Base-by-base conservation (phyloP, 306 rosid species). In the Citrullus amarus region DNA sequence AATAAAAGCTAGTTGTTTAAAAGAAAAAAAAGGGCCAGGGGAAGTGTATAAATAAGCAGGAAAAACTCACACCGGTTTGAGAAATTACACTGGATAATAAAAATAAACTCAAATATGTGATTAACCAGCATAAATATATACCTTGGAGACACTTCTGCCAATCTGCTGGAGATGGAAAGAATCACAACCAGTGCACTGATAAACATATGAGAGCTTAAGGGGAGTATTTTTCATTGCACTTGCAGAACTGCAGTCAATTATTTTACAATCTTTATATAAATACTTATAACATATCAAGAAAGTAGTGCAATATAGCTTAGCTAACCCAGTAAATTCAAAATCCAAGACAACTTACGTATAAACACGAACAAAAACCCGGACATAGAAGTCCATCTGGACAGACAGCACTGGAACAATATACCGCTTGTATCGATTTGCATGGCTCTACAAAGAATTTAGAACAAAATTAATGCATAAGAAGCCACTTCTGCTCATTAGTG, bases 221-320 rank as follows among this genome's bases (percentile, higher is more conserved):
- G 99, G 99, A 77, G 99, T 92, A 65, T 87, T 91, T 86, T 96
- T 96, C 93, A 96, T 96, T 57, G 93, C 96, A 89, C 97, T 83
- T 46, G 98, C 98, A 67, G 99, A 96, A 54, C 99, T 96, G 93
- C 85, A 90, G 80, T 63, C 80, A 85, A 83, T 80, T 34, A 43
- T 83, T 82, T n/a, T 58, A 77, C 70, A 30, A 66, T 39, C 11
- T 18, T 71, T 39, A 20, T 38, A 60, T 20, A 56, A 46, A 46
- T 14, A 71, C 0, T 25, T 71, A 25, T 6, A 25, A 30, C 59
- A 78, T 14, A 60, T 22, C 8, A 41, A 58, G 4, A 28, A 54
- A 75, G 48, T 34, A 54, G 44, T 36, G 22, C 14, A 78, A 43
- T 63, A 17, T 41, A 59, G 79, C 78, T 68, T 41, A 59, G 79